Percentiles rank a stretch among this genome's conserved stretches.
Evolutionary conservation across 495 filamentous ascomycete species (phyloP).

Genomic region (Podospora didyma): DNA sequence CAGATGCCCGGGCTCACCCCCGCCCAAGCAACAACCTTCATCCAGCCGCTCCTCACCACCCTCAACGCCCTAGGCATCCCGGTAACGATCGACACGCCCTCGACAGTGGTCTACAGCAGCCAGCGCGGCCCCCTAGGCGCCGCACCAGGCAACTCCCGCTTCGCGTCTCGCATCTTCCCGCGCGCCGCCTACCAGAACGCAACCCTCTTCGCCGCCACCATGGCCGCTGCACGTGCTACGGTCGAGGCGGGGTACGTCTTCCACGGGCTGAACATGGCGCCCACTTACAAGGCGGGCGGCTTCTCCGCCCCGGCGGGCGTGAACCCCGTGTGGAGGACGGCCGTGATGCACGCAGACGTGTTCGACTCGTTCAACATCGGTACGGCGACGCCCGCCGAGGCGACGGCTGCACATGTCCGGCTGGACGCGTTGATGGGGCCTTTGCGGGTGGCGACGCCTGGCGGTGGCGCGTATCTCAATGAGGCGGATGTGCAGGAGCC

Average conservation of each 20-base stretch:
- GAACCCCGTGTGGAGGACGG: conserved; percentile 52
- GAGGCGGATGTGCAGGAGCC: conserved; percentile 54
- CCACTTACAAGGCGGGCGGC: conserved; percentile 27
- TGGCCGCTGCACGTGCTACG: conserved; percentile 35
- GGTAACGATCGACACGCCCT: conserved; percentile 17
- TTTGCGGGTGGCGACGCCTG: conserved; percentile 29
- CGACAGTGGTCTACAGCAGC: conserved; percentile 13
- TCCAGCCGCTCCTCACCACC: conserved; percentile 26
- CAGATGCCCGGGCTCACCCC: conserved; percentile 22
- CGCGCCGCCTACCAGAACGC: conserved; percentile 36
- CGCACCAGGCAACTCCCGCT: conserved; percentile 25
- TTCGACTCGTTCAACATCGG: conserved; percentile 21
- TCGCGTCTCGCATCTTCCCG: conserved; percentile 49
- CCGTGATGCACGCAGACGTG: conserved; percentile 52
- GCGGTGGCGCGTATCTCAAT: conserved; percentile 42
- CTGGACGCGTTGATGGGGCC: conserved; percentile 25
- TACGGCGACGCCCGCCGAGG: conserved; percentile 19
- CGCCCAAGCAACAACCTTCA: conserved; percentile 16
- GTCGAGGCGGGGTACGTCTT: conserved; percentile 38
- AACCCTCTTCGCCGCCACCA: conserved; percentile 34
- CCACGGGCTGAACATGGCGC: conserved; percentile 43
- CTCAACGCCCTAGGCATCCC: conserved; percentile 30
- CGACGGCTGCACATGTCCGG: conserved; percentile 14
- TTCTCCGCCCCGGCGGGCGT: conserved; percentile 33
- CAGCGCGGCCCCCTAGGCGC: conserved; percentile 6